Conservation (phyloP, 495 filamentous ascomycete genomes). For the Aspergillus campestris region DNA sequence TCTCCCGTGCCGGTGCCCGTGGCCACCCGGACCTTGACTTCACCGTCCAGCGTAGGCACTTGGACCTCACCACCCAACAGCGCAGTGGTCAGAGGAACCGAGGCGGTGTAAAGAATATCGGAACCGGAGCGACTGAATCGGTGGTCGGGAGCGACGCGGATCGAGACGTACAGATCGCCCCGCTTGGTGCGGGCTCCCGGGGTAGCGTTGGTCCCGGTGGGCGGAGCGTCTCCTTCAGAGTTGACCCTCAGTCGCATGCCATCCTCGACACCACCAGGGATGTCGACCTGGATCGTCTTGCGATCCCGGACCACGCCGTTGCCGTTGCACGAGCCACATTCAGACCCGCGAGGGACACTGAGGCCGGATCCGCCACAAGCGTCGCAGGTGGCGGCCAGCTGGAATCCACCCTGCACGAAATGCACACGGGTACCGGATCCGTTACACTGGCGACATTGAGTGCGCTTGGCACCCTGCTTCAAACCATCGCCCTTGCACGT, state of each 20-base stretch:
- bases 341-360: slow-evolving; percentile 61
- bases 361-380: slow-evolving; percentile 70
- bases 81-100: slow-evolving; percentile 87
- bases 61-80: slow-evolving; percentile 82
- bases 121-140: slow-evolving; percentile 79
- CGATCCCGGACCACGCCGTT: slow-evolving; percentile 69
- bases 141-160: slow-evolving; percentile 73
- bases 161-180: slow-evolving; percentile 82
- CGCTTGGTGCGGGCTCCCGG: slow-evolving; percentile 50
- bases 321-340: slow-evolving; percentile 71
- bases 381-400: slow-evolving; percentile 84
- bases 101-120: slow-evolving; percentile 86
- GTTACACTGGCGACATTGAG: slow-evolving; percentile 68
- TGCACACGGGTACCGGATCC: slow-evolving; percentile 83
- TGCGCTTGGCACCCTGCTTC: slow-evolving; percentile 66
- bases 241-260: slow-evolving; percentile 79
- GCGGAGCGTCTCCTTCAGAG: slow-evolving; percentile 79
- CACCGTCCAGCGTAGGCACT: slow-evolving; percentile 82
- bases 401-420: slow-evolving; percentile 85
- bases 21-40: slow-evolving; percentile 78
- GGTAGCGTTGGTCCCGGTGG: slow-evolving; percentile 53
- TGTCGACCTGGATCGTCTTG: slow-evolving; percentile 76
- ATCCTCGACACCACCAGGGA: slow-evolving; percentile 90
- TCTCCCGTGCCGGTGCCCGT: slow-evolving; percentile 92
- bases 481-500: slow-evolving; percentile 77